phyloP scores from a whole-genome alignment of 805 yeast species.

The Cyberlindnera maritima region DNA sequence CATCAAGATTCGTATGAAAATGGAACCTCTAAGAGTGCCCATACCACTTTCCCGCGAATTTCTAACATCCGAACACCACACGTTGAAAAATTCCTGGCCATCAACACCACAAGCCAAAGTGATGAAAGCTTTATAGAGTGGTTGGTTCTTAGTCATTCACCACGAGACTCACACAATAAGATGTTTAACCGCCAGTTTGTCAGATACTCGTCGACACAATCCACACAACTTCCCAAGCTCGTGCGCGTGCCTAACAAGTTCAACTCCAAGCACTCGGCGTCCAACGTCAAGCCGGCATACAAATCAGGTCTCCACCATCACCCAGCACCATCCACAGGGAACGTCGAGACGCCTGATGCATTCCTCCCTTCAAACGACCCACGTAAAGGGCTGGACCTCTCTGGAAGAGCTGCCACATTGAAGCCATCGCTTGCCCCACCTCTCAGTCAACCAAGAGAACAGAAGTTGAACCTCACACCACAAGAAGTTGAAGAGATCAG shows the following conservation, averaged over 20 bases:
- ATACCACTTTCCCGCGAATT: not conserved
- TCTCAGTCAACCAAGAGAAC: slow-evolving; percentile 36
- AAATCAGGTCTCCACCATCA: slow-evolving; percentile 54
- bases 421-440: slow-evolving; percentile 33
- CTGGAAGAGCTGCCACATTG: slow-evolving; percentile 19
- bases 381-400: slow-evolving; percentile 40
- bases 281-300: slow-evolving; percentile 52
- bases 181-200: slow-evolving; percentile 2
- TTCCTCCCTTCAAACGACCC: slow-evolving; percentile 65
- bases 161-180: too few relatives aligned
- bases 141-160: too few relatives aligned
- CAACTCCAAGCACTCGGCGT: slow-evolving; percentile 62
- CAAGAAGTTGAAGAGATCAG: slow-evolving; percentile 57
- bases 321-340: slow-evolving; percentile 63
- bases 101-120: not conserved
- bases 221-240: slow-evolving; percentile 11
- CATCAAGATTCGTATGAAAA: too few relatives aligned
- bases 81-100: not conserved
- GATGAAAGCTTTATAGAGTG: not conserved
- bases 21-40: not conserved
- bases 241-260: slow-evolving; percentile 49
- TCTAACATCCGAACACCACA: not conserved
- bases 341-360: slow-evolving; percentile 58
- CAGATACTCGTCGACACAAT: slow-evolving; percentile 13
- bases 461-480: slow-evolving; percentile 54